These are phyloP conservation scores for Aspergillus biplanus DNA, from an alignment of 495 filamentous ascomycete species.

Conservation along the genomic window DNA sequence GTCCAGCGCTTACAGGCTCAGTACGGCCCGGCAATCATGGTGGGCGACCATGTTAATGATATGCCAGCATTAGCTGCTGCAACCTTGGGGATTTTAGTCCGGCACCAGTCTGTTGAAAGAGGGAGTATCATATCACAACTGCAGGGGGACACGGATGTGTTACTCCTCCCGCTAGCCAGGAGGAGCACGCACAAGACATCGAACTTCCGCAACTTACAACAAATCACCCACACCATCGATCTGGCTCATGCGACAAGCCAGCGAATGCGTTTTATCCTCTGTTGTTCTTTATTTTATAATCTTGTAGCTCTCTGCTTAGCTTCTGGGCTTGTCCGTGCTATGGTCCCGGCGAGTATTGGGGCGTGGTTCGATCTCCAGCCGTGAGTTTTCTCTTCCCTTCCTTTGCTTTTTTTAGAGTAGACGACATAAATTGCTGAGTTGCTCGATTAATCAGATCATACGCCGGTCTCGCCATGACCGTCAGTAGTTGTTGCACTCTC, in stretches of 20 bases:
- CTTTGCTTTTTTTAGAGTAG: not conserved
- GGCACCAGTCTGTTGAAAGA: not conserved
- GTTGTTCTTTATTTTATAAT: not conserved
- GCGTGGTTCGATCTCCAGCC: not conserved
- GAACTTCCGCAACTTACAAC: not conserved
- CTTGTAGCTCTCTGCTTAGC: not conserved
- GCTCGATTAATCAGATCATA: not conserved
- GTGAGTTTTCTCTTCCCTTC: not conserved
- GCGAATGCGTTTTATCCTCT: not conserved
- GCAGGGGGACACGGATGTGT: not conserved
- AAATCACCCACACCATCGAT: not conserved
- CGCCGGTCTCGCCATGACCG: not conserved
- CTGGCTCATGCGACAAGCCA: not conserved
- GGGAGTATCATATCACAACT: not conserved
- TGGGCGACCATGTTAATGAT: not conserved
- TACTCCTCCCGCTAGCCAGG: not conserved
- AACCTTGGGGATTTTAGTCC: not conserved
- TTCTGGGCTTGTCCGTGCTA: not conserved
- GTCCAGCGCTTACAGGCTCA: not conserved
- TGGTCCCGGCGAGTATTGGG: not conserved
- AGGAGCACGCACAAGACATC: not conserved
- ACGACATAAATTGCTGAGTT: not conserved
- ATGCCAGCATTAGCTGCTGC: not conserved
- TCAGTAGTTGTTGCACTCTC: not conserved
- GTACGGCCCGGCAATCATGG: not conserved